These are phyloP conservation scores for Blastocystis sp. DNA, from an alignment of 352 stramenopile genomes.

Conservation along the genomic window DNA sequence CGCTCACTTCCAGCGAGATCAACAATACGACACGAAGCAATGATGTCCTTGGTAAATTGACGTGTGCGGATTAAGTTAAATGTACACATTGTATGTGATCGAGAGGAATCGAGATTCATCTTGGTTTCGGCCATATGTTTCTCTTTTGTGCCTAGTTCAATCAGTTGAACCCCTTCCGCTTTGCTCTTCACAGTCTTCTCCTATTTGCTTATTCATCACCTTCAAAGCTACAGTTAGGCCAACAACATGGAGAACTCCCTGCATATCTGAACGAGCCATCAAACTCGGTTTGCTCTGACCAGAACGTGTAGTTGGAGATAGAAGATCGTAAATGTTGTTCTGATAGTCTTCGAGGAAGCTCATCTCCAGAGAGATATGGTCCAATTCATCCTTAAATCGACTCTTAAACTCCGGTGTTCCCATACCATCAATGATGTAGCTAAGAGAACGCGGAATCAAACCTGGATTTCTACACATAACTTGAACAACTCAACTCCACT, in stretches of 20 bases:
- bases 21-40: constrained; percentile 72
- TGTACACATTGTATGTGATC: constrained; percentile 53
- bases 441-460: constrained; percentile 23
- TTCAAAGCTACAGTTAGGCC: neutral
- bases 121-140: constrained; percentile 52
- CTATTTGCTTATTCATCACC: neutral
- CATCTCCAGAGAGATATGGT: constrained; percentile 36
- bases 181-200: constrained; percentile 10
- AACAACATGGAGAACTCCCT: constrained; percentile 33
- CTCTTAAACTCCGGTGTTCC: constrained; percentile 13
- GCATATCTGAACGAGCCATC: constrained; percentile 10
- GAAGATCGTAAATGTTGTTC: constrained; percentile 55
- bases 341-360: constrained; percentile 63
- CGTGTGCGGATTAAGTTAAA: constrained; percentile 21
- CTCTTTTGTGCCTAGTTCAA: constrained; percentile 36
- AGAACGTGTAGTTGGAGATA: constrained; percentile 10
- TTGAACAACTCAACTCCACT: neutral
- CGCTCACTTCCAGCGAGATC: constrained; percentile 81
- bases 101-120: constrained; percentile 49
- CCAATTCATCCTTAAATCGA: neutral
- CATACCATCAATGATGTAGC: constrained; percentile 56
- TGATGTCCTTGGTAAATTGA: constrained; percentile 8
- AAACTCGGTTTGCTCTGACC: constrained; percentile 33
- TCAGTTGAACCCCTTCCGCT: constrained; percentile 25
- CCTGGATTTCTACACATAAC: constrained; percentile 3